Percentiles rank a stretch among this genome's conserved stretches.
Evolutionary conservation across 1,284 basidiomycete species (phyloP).

Genomic region (Cutaneotrichosporon dermatis): DNA sequence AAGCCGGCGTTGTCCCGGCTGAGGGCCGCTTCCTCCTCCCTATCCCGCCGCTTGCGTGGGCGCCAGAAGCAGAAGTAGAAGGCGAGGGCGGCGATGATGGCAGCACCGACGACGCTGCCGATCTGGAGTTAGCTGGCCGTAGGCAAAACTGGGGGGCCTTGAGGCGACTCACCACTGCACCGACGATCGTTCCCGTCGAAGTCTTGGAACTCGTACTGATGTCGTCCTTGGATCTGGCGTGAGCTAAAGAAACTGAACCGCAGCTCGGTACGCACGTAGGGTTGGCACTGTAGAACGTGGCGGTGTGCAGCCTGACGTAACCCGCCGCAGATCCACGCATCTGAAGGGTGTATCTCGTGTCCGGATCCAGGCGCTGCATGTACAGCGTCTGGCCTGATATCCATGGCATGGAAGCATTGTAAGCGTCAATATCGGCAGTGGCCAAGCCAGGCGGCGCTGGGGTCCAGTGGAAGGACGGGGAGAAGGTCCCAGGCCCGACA

Average conservation of each 20-base stretch:
- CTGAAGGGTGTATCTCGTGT: neutral
- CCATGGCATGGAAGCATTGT: neutral
- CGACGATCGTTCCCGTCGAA: neutral
- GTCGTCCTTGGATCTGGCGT: too few species aligned
- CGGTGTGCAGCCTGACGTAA: neutral
- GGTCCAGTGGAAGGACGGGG: neutral
- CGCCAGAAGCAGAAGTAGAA: neutral
- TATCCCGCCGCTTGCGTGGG: neutral
- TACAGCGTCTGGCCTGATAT: neutral
- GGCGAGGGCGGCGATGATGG: neutral
- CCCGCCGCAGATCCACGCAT: neutral
- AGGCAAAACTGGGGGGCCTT: too few species aligned
- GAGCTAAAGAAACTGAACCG: neutral
- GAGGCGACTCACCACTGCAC: neutral
- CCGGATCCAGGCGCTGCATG: neutral
- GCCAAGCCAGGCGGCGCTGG: neutral
- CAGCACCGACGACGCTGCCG: neutral
- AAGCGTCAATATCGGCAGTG: too few species aligned
- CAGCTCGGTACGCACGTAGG: too few species aligned
- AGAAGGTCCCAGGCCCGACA: neutral
- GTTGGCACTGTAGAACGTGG: neutral
- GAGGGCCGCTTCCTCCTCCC: neutral
- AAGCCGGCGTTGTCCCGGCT: neutral
- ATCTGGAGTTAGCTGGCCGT: neutral
- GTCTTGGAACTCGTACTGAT: too few species aligned